Evolutionary conservation across 2,329 filamentous ascomycete species (phyloP), one percentile per base, ranked within the genome.

Genomic region (Colletotrichum gigasporum): DNA sequence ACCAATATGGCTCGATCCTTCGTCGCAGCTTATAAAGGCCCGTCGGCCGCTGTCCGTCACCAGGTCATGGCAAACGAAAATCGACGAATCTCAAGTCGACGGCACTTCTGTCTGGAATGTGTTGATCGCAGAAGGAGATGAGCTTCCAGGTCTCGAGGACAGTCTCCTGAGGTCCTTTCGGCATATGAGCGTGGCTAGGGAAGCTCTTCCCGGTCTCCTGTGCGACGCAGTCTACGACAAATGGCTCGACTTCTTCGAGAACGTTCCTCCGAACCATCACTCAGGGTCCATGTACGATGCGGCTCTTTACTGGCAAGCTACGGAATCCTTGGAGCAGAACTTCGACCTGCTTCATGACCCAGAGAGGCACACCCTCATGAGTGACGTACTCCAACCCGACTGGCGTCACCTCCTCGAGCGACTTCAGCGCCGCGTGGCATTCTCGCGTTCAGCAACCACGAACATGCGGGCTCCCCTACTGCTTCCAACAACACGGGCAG

Each of bases 291-390:
- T 44, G 11, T 63, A 67, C 9, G 67, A 59, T 4, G 34, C 53
- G 2, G 60, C 68, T 1, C 54, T 78, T 6, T 74, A 71, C 63
- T 75, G 72, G 73, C 70, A 73, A 44, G 69, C 72, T 4, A 68
- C 74, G 18, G 68, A 68, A 34, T 73, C 70, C 6, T 69, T 81
- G 2, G 78, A 80, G 63, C 69, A 73, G 20, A 81, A 80, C 47
- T 58, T 76, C 8, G 71, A 72, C 44, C 65, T 63, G 35, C 39
- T 66, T 1, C 50, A 67, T 9, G 61, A 58, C 9, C 14, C 26
- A 10, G 39, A 12, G 24, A 41, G 34, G n/a, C 57, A 24, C 16
- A 20, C 44, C 9, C 24, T 44, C 11, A 16, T 45, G 45, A 20
- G 60, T 10, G 42, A 48, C 14, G 34, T 47, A 24, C 30, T 22